phyloP scores from a whole-genome alignment of 2,329 filamentous ascomycete genomes.

The Phyllosticta citriasiana region DNA sequence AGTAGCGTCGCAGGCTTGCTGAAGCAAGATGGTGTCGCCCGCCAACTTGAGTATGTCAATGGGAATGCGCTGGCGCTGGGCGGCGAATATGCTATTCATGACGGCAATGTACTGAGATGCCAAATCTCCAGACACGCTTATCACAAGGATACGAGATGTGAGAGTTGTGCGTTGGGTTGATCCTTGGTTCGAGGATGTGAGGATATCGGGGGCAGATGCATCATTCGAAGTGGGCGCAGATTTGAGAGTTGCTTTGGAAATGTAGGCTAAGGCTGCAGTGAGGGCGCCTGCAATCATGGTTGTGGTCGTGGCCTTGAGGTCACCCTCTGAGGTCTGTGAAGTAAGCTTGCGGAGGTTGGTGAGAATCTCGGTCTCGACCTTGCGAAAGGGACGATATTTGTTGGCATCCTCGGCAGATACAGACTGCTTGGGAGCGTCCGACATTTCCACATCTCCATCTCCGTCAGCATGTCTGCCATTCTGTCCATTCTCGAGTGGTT shows the following conservation, averaged over 20 bases:
- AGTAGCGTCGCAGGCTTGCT: conserved; percentile 75
- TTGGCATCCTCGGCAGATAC: conserved; percentile 49
- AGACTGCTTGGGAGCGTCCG: conserved; percentile 15
- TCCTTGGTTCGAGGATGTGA: conserved; percentile 17
- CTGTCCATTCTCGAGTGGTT: not conserved
- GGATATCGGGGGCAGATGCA: conserved; percentile 22
- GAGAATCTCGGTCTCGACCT: conserved; percentile 74
- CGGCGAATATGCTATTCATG: conserved; percentile 97
- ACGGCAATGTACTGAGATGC: conserved; percentile 90
- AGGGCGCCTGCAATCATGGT: conserved; percentile 87
- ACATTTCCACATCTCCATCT: conserved; percentile 5
- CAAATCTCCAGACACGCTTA: conserved; percentile 82
- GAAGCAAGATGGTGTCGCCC: conserved; percentile 80
- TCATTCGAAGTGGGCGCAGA: conserved; percentile 29
- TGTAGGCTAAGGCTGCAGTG: conserved; percentile 79
- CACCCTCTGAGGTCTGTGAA: conserved; percentile 49
- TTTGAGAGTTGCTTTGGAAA: conserved; percentile 66
- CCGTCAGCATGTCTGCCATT: not conserved
- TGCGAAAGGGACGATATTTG: conserved; percentile 86
- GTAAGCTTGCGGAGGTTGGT: conserved; percentile 66
- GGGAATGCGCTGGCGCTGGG: conserved; percentile 75
- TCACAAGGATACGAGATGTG: conserved; percentile 74
- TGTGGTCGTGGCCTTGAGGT: conserved; percentile 59
- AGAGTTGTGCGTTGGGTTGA: conserved; percentile 37
- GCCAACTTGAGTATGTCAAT: conserved; percentile 86